Base-by-base conservation (phyloP, 2,329 filamentous ascomycete species). In the Rhynchosporium graminicola region DNA sequence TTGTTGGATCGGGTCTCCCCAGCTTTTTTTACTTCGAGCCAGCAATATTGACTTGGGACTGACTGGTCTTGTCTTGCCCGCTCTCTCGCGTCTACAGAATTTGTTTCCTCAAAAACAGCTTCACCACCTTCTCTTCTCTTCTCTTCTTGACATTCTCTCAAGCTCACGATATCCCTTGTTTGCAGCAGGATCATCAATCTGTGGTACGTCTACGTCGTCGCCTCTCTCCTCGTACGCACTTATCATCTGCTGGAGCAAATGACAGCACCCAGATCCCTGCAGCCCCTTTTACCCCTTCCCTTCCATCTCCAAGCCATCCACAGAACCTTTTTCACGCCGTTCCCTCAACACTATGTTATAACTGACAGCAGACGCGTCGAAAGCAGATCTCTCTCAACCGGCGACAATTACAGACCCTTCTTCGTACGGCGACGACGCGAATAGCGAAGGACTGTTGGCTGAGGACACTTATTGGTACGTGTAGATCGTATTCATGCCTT, bases 251-350 rank as follows among this genome's bases (percentile, higher is more conserved):
- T 51, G 31, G 62, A 62, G 54, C 63, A 71, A 70, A 68, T 68
- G 67, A 68, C 66, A 70, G 68, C 68, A 69, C 60, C 47, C 56
- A 45, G 60, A 70, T 66, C 69, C 69, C 68, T 70, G 70, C 64
- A 65, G 63, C 68, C 70, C 70, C 68, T 71, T 71, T 70, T 69
- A 62, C 68, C 59, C 63, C 63, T 64, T 46, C 57, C 61, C 46
- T 54, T 46, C 62, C 62, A 64, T 63, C 63, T 63, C 63, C 63
- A 63, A 40, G n/a, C 47, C 64, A 64, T 59, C 48, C 43, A 31
- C 45, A 36, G 47, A 29, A 65, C 65, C 55, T 51, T 68, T 66
- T 63, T 61, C 65, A 59, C 66, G 62, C 68, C 60, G 52, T 65
- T 60, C 48, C 46, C 8, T 62, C 61, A 59, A 47, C 64, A 48